Evolutionary conservation across 192 early-diverging fungal genomes (phyloP).

Genomic region (Dimargaris cristalligena): DNA sequence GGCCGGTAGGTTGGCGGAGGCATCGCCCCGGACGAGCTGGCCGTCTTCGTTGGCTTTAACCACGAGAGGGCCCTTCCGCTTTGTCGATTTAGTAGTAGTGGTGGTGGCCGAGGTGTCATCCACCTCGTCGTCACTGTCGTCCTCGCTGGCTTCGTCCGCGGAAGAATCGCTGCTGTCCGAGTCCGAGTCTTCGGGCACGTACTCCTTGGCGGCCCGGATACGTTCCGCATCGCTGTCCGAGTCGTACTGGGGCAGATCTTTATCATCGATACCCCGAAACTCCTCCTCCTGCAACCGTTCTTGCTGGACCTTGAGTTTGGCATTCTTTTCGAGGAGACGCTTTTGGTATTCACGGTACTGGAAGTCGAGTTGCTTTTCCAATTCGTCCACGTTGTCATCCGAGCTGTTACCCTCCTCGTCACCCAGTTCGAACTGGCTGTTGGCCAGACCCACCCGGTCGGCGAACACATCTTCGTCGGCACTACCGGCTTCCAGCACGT

Average conservation of each 20-base stretch:
- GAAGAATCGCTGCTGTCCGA: constrained; percentile 10
- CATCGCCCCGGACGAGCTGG: constrained; percentile 24
- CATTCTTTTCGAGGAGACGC: constrained; percentile 56
- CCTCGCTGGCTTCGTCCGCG: constrained; percentile 14
- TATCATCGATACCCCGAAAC: neutral
- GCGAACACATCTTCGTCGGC: constrained; percentile 30
- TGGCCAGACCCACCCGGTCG: constrained; percentile 22
- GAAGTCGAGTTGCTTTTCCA: constrained; percentile 41
- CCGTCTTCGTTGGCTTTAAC: constrained; percentile 37
- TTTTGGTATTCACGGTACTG: constrained; percentile 56
- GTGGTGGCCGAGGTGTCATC: constrained; percentile 17
- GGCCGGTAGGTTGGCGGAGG: constrained; percentile 3
- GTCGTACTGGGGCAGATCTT: neutral
- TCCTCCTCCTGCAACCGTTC: constrained; percentile 32
- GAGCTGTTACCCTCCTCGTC: constrained; percentile 22
- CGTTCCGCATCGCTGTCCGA: neutral
- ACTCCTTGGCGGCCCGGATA: neutral
- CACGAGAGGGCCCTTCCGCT: constrained; percentile 23
- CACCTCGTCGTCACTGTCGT: constrained; percentile 16
- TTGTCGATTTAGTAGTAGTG: constrained; percentile 20
- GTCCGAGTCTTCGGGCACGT: constrained; percentile 10
- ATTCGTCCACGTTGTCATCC: constrained; percentile 33
- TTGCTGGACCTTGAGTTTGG: constrained; percentile 52
- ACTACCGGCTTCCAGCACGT: constrained; percentile 21
- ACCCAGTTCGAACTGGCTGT: constrained; percentile 31